Percentiles rank a stretch among this genome's conserved stretches.
Conservation (phyloP, 2,329 filamentous ascomycete genomes). For the Blastomyces gilchristii region DNA sequence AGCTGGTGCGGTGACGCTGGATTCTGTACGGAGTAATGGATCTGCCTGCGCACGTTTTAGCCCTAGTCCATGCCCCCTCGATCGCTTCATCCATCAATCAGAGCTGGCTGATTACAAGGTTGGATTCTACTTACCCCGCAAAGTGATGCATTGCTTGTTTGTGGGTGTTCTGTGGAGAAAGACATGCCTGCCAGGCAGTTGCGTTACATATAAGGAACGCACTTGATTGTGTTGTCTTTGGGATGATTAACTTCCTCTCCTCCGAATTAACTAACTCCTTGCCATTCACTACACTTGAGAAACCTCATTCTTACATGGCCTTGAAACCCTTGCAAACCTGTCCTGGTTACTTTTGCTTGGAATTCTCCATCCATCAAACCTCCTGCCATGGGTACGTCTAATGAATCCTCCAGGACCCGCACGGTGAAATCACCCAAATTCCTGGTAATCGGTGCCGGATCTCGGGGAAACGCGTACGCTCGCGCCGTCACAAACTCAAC, state of each 20-base stretch:
- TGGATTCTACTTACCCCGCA: not conserved
- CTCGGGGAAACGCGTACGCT: slow-evolving; percentile 65
- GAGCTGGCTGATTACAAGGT: not conserved
- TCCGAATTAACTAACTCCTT: not conserved
- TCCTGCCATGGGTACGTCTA: not conserved
- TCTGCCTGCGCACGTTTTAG: not conserved
- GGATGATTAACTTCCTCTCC: not conserved
- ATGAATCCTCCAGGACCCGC: not conserved
- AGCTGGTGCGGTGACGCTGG: not conserved
- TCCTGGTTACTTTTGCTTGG: not conserved
- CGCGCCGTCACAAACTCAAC: slow-evolving; percentile 54
- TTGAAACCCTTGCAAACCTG: not conserved
- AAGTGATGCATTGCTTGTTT: not conserved
- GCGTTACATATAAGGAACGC: not conserved
- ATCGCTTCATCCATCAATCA: not conserved
- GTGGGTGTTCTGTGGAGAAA: not conserved
- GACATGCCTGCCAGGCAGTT: not conserved
- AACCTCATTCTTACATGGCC: not conserved
- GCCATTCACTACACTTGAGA: not conserved
- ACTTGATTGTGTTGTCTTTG: not conserved
- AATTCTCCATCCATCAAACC: not conserved
- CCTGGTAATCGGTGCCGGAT: slow-evolving; percentile 73
- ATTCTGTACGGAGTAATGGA: not conserved
- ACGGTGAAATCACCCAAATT: slow-evolving; percentile 44
- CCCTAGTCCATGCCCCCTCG: not conserved